A percentile compares a stretch with the other conserved stretches of the same genome.
These are phyloP conservation scores for Phialocephala subalpina DNA, from an alignment of 2,329 filamentous ascomycete species.

Conservation along the genomic window DNA sequence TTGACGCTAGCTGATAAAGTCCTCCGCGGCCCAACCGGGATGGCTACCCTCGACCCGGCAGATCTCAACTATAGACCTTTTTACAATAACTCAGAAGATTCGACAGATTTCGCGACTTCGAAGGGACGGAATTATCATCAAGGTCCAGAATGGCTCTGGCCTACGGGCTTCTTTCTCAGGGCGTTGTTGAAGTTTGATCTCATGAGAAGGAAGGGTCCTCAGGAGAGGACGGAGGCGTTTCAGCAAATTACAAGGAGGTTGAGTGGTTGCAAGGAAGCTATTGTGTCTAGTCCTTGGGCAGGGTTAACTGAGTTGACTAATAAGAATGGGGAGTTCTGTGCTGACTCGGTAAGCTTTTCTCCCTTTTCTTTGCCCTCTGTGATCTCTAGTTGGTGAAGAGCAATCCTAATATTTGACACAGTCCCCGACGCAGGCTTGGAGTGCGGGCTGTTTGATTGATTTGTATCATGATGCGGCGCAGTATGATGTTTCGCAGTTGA, in stretches of 20 bases:
- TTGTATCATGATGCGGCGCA: slow-evolving; percentile 87
- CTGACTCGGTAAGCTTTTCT: slow-evolving; percentile 77
- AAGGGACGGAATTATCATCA: slow-evolving; percentile 99
- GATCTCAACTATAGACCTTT: slow-evolving; percentile 95
- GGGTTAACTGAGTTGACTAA: slow-evolving; percentile 94
- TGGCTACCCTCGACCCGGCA: slow-evolving; percentile 92
- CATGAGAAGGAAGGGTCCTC: slow-evolving; percentile 67
- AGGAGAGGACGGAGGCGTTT: slow-evolving; percentile 85
- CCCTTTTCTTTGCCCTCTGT: slow-evolving; percentile 17
- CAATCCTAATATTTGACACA: slow-evolving; percentile 47
- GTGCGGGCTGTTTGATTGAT: slow-evolving; percentile 91
- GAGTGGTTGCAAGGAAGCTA: slow-evolving; percentile 84
- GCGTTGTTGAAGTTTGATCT: slow-evolving; percentile 92
- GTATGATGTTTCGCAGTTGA: slow-evolving; percentile 38
- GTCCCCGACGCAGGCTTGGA: slow-evolving; percentile 97
- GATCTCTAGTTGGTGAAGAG: not conserved
- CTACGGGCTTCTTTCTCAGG: slow-evolving; percentile 92
- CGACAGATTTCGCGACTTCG: slow-evolving; percentile 85
- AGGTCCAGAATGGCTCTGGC: slow-evolving; percentile 98
- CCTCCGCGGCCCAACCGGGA: slow-evolving; percentile 87
- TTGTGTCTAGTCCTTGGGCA: slow-evolving; percentile 83
- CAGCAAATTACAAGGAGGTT: slow-evolving; percentile 91
- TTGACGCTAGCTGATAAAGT: slow-evolving; percentile 81
- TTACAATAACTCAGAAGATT: slow-evolving; percentile 96
- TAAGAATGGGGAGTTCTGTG: slow-evolving; percentile 83